These are phyloP conservation scores for Panicum miliaceum DNA, from an alignment of 176 grass and related monocot species.

Conservation along the genomic window DNA sequence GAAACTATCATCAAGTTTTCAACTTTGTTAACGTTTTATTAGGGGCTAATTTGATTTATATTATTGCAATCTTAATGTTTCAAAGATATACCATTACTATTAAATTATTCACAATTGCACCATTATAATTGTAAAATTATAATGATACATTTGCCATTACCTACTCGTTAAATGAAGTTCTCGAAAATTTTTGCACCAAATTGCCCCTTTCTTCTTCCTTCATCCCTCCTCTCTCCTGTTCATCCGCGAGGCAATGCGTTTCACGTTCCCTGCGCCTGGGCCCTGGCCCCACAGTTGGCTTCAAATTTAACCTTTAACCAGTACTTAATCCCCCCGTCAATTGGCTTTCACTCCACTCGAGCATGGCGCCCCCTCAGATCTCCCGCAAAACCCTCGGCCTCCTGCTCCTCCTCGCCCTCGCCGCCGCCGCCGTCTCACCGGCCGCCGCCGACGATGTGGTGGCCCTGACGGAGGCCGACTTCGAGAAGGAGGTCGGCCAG, in stretches of 20 bases:
- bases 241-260: neutral
- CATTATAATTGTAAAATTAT: too few species aligned
- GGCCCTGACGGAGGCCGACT: slow-evolving; percentile 77
- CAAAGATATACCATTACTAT: too few species aligned
- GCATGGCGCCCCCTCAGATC: slow-evolving; percentile 72
- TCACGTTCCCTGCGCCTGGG: too few species aligned
- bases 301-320: neutral
- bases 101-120: too few species aligned
- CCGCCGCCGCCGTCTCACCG: slow-evolving; percentile 18
- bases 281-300: neutral
- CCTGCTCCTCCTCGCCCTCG: slow-evolving; percentile 40
- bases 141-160: too few species aligned
- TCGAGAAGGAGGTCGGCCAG: slow-evolving; percentile 93
- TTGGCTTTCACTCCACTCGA: neutral
- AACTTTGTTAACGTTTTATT: neutral
- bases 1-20: too few species aligned
- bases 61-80: too few species aligned
- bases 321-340: neutral
- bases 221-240: too few species aligned
- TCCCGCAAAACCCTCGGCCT: slow-evolving; percentile 53
- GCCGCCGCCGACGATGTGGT: slow-evolving; percentile 66
- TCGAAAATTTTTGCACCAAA: too few species aligned
- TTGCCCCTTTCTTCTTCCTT: too few species aligned
- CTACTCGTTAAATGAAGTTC: too few species aligned
- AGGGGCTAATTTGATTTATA: too few species aligned